phyloP scores from a whole-genome alignment of 1,139 yeast species.

The Meyerozyma guilliermondii region DNA sequence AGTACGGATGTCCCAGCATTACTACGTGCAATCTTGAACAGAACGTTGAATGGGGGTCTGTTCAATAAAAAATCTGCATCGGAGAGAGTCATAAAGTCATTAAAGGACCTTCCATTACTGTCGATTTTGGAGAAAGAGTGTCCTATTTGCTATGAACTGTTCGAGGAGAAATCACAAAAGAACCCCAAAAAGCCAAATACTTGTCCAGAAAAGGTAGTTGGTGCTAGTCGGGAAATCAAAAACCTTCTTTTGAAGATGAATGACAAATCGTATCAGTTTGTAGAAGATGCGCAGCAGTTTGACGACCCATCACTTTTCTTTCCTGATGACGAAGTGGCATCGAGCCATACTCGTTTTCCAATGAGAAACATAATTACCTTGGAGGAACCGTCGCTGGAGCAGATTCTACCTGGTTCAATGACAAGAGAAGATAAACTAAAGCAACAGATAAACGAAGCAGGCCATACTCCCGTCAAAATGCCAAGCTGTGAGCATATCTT shows the following conservation, averaged over 20 bases:
- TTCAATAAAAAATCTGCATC: slow-evolving; percentile 30
- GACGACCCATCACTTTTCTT: slow-evolving; percentile 36
- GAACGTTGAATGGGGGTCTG: slow-evolving; percentile 30
- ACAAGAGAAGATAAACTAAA: slow-evolving; percentile 13
- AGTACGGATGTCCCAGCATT: slow-evolving; percentile 27
- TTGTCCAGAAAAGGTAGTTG: not conserved
- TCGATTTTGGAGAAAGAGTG: slow-evolving; percentile 25
- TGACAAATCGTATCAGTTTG: slow-evolving; percentile 1
- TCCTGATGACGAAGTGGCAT: slow-evolving; percentile 31
- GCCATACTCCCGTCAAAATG: slow-evolving; percentile 40
- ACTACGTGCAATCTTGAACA: slow-evolving; percentile 35
- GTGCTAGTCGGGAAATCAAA: not conserved
- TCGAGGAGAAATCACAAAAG: slow-evolving; percentile 13
- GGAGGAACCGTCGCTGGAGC: slow-evolving; percentile 20
- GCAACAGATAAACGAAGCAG: slow-evolving; percentile 11
- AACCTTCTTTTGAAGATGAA: not conserved
- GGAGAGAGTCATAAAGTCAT: slow-evolving; percentile 35
- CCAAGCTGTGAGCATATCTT: slow-evolving; percentile 40
- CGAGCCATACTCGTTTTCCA: slow-evolving; percentile 31
- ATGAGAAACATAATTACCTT: slow-evolving; percentile 22
- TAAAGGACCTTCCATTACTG: slow-evolving; percentile 21
- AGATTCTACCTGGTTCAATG: slow-evolving; percentile 29
- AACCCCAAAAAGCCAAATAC: not conserved
- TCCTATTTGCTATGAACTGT: slow-evolving; percentile 41
- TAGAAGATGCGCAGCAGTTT: slow-evolving; percentile 18